Evolutionary conservation across 305 asterid genomes (phyloP), one percentile per base, ranked within the genome.

Genomic region (Plantago lanceolata): DNA sequence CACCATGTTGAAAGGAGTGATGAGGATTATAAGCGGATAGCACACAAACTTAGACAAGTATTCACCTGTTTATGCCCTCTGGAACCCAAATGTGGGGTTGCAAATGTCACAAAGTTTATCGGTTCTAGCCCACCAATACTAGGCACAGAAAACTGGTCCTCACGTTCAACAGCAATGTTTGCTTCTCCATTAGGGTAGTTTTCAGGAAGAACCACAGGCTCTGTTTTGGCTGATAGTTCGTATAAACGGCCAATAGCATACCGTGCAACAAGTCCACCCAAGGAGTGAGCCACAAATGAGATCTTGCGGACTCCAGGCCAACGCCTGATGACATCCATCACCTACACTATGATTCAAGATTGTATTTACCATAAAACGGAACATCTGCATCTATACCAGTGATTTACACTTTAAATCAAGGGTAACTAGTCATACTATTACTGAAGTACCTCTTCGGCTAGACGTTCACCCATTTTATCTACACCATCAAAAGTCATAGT

Each of bases 191-290:
- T 67, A 51, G 71, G 37, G 69, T 60, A 12, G 63, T 70, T 64
- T 47, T 68, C 67, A 62, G 75, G 66, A 69, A 20, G 49, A 63
- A 28, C 54, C 33, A 68, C 45, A 49, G 71, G 65, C 44, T 37
- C 68, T 0, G 40, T 64, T 68, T n/a, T 75, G 48, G 50, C 59
- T 3, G 75, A 48, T 69, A 68, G 64, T 68, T 71, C 71, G 63
- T 78, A 79, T 57, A 89, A 67, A 66, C 94, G 81, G 64, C 96
- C 97, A 67, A 88, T 68, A 65, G 96, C 94, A 75, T 86, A 90
- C 19, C 97, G 79, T 64, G 97, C 86, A 70, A 90, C 96, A 67
- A 90, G 95, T 59, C 97, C 97, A 50, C 97, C 97, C 69, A 90
- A 78, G 17, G 97, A 90, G 73, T 90, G 97, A 66, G 96, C 92